Conservation (phyloP, 1,139 yeast species). For the Pichia sp. region DNA sequence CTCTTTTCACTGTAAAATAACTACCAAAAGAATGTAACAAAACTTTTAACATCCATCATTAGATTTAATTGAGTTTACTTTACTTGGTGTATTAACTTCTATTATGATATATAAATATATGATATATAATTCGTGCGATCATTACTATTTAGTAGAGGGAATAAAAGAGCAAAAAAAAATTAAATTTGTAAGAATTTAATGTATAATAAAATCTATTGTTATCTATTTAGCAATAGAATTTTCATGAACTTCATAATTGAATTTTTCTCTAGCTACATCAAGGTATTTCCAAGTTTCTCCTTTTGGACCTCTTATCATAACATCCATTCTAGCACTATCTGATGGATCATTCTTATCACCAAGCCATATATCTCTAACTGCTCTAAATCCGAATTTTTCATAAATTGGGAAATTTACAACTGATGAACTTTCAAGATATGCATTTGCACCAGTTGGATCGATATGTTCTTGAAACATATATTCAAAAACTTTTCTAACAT, state of each 20-base stretch:
- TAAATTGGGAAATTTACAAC: constrained; percentile 50
- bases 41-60: too few relatives aligned
- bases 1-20: too few relatives aligned
- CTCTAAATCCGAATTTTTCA: constrained; percentile 48
- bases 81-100: too few relatives aligned
- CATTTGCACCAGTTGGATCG: constrained; percentile 38
- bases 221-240: constrained; percentile 14
- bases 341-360: constrained; percentile 35
- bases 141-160: too few relatives aligned
- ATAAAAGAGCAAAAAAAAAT: too few relatives aligned
- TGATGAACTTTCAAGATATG: constrained; percentile 58
- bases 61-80: too few relatives aligned
- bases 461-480: constrained; percentile 47
- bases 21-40: too few relatives aligned
- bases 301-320: constrained; percentile 46
- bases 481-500: constrained; percentile 53
- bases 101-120: too few relatives aligned
- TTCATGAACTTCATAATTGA: constrained; percentile 23
- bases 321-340: constrained; percentile 51
- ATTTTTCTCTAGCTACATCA: constrained; percentile 22
- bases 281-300: constrained; percentile 35
- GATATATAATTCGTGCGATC: too few relatives aligned
- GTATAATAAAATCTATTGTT: background rate
- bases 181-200: too few relatives aligned
- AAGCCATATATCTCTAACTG: constrained; percentile 44